A percentile compares a stretch with the other conserved stretches of the same genome.
These are phyloP conservation scores for Globisporangium canariense DNA, from an alignment of 352 stramenopile genomes.

Conservation along the genomic window DNA sequence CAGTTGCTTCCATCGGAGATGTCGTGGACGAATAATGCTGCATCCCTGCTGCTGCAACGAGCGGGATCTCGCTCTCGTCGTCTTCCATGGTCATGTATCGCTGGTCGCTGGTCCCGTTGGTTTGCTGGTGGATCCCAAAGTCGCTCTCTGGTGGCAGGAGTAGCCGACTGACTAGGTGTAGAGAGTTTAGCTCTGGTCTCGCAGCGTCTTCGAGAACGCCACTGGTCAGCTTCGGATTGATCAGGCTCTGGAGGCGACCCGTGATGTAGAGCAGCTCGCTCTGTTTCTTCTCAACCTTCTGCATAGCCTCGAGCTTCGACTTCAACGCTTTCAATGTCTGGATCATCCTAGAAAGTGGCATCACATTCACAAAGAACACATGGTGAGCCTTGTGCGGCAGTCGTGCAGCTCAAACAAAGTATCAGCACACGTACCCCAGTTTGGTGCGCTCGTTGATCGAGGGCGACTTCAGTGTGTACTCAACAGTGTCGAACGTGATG, in stretches of 20 bases:
- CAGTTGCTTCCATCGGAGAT: background rate
- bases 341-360: background rate
- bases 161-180: background rate
- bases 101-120: background rate
- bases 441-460: constrained; percentile 16
- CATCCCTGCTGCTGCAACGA: background rate
- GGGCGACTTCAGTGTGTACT: background rate
- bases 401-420: background rate
- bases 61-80: constrained; percentile 14
- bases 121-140: background rate
- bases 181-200: background rate
- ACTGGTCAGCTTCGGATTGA: background rate
- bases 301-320: background rate
- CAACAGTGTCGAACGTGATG: constrained; percentile 13
- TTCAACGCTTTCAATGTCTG: constrained; percentile 13
- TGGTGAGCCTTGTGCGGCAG: background rate
- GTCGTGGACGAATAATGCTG: background rate
- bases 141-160: constrained; percentile 12
- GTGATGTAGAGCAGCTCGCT: background rate
- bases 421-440: constrained; percentile 1
- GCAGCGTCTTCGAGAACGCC: background rate
- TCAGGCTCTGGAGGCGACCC: constrained; percentile 9
- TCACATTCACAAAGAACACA: background rate
- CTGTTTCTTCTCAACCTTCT: background rate
- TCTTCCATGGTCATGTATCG: background rate